These are phyloP conservation scores for Aureobasidium melanogenum DNA, from an alignment of 2,329 filamentous ascomycete species.

Conservation along the genomic window DNA sequence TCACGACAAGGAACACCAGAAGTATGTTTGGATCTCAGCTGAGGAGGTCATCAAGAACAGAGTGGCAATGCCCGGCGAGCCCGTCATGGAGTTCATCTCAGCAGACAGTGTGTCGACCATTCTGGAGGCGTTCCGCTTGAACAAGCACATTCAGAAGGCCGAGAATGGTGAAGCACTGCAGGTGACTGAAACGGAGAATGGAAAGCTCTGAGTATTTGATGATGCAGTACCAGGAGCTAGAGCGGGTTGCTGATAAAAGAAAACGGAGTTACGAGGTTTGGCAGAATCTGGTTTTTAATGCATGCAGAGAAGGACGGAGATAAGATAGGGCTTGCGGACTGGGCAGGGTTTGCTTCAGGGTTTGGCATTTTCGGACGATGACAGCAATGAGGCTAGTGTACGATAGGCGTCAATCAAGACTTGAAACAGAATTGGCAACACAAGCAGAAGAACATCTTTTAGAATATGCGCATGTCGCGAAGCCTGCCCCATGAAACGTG, in stretches of 20 bases:
- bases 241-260: background rate
- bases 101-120: constrained; percentile 8
- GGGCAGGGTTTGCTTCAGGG: background rate
- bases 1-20: constrained; percentile 35
- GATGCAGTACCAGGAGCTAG: background rate
- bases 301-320: background rate
- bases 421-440: background rate
- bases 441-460: background rate
- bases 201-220: background rate
- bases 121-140: constrained; percentile 14
- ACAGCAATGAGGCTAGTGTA: background rate
- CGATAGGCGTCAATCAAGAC: background rate
- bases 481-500: background rate
- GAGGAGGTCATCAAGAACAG: constrained; percentile 28
- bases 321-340: background rate
- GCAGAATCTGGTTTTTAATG: background rate
- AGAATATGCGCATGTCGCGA: background rate
- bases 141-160: constrained; percentile 11
- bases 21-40: constrained; percentile 31
- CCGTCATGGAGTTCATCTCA: constrained; percentile 26
- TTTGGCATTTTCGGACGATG: background rate
- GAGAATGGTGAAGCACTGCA: background rate
- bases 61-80: constrained; percentile 19
- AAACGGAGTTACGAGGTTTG: background rate
- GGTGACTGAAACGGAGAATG: background rate